Base-by-base conservation (phyloP, 257 asterid genomes). In the Linaria vulgaris region DNA sequence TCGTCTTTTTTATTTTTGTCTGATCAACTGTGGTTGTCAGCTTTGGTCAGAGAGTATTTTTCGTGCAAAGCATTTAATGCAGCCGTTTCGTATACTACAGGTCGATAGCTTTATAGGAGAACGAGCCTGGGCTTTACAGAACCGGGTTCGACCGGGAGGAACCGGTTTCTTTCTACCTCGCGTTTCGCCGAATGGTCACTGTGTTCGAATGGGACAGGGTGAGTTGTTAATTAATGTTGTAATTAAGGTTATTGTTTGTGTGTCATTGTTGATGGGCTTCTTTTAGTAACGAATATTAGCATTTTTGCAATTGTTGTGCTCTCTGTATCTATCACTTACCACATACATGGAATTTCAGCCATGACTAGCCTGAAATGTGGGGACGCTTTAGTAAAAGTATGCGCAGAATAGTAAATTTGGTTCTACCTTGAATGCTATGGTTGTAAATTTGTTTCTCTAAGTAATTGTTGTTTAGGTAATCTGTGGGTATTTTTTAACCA, bases 121-220 rank as follows among this genome's bases (percentile, higher is more conserved):
- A 67, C 60, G 66, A 45, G 31, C 34, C 25, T 20, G 31, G 52
- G 3, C 63, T 68, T 21, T 55, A 22, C 37, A 48, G 44, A 73
- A 67, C 55, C 78, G 57, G 71, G 50, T 21, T 54, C n/a, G 59
- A 15, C 24, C 63, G 6, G 19, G 43, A 20, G 74, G 78, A 17
- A 73, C 74, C 22, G 79, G 79, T 20, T 74, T 74, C 22, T 74
- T 74, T 19, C 68, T 74, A 5, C 79, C 79, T 15, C 69, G 67
- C 15, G 13, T 49, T 38, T 55, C 71, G 12, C 27, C n/a, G 50
- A 27, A 44, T 56, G 7, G 63, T 6, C 65, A 20, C 37, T 9
- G 46, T 58, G 24, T 46, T 34, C 19, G 64, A 63, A 68, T n/a
- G 53, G 66, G 71, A 49, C 68, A 65, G 20, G 34, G 69, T 69